These are phyloP conservation scores for Canavalia ensiformis DNA, from an alignment of 306 rosid species.

Conservation along the genomic window DNA sequence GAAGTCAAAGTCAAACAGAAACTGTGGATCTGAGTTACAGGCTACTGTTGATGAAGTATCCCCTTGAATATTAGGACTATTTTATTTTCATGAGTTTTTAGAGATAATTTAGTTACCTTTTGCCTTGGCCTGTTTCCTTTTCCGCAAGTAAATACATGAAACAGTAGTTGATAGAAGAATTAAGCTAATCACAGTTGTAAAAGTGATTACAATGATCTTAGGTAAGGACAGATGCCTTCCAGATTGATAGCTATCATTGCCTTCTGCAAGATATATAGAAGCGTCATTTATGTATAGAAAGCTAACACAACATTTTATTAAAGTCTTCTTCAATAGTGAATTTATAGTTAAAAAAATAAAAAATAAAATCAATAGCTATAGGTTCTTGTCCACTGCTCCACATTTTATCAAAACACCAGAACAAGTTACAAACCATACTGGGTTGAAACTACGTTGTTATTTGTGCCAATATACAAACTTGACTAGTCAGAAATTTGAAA, in stretches of 20 bases:
- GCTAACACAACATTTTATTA: not conserved
- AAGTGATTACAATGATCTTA: constrained; percentile 55
- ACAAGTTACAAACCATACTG: constrained; percentile 19
- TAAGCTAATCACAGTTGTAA: constrained; percentile 50
- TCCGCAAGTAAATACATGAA: constrained; percentile 56
- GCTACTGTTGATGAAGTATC: constrained; percentile 17
- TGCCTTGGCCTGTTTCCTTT: constrained; percentile 53
- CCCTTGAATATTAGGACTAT: constrained; percentile 23
- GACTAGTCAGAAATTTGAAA: not conserved
- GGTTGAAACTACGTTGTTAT: constrained; percentile 14
- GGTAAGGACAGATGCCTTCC: constrained; percentile 49
- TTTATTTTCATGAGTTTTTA: not conserved
- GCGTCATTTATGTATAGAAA: constrained; percentile 6
- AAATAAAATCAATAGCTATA: not conserved
- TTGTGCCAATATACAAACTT: not conserved
- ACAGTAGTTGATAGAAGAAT: constrained; percentile 60
- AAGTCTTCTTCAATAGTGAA: not conserved
- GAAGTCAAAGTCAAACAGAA: constrained; percentile 57
- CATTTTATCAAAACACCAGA: not conserved
- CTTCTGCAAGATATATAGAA: constrained; percentile 52
- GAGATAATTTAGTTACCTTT: constrained; percentile 59
- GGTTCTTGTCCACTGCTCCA: not conserved
- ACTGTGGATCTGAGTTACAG: constrained; percentile 13
- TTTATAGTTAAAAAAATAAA: not conserved
- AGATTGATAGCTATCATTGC: constrained; percentile 36